These are phyloP conservation scores for Fusarium sp. DNA, from an alignment of 2,329 filamentous ascomycete genomes.

Conservation along the genomic window DNA sequence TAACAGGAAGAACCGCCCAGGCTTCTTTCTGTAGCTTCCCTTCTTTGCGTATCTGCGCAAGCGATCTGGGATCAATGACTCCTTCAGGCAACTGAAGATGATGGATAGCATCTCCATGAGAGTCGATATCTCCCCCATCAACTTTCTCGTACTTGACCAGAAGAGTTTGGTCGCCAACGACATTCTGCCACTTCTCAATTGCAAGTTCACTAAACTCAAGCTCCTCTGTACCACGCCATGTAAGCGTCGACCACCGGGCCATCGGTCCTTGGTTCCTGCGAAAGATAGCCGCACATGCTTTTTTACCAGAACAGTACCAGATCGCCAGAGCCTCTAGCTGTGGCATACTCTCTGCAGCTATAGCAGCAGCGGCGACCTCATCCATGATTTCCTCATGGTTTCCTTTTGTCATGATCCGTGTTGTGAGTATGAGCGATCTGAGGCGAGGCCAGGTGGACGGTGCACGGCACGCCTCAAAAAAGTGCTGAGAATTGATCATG, in stretches of 20 bases:
- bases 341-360: slow-evolving; percentile 1
- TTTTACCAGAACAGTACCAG: not conserved
- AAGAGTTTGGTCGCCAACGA: not conserved
- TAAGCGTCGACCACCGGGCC: not conserved
- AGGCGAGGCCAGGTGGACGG: not conserved
- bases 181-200: slow-evolving; percentile 1
- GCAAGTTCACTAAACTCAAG: slow-evolving; percentile 7
- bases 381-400: not conserved
- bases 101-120: slow-evolving; percentile 20
- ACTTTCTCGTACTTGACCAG: not conserved
- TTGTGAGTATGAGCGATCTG: slow-evolving; percentile 2
- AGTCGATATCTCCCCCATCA: slow-evolving; percentile 1
- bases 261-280: not conserved
- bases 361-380: not conserved
- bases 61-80: slow-evolving; percentile 11
- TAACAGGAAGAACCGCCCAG: too few species aligned
- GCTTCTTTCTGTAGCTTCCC: not conserved
- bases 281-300: slow-evolving; percentile 1
- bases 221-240: slow-evolving; percentile 9
- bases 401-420: not conserved
- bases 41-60: slow-evolving; percentile 11
- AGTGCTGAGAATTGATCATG: not conserved
- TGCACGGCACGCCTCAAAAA: not conserved
- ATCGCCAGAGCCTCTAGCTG: not conserved
- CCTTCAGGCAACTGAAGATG: slow-evolving; percentile 9